phyloP scores from a whole-genome alignment of 768 basidiomycete genomes.

The Lentinula edodes region DNA sequence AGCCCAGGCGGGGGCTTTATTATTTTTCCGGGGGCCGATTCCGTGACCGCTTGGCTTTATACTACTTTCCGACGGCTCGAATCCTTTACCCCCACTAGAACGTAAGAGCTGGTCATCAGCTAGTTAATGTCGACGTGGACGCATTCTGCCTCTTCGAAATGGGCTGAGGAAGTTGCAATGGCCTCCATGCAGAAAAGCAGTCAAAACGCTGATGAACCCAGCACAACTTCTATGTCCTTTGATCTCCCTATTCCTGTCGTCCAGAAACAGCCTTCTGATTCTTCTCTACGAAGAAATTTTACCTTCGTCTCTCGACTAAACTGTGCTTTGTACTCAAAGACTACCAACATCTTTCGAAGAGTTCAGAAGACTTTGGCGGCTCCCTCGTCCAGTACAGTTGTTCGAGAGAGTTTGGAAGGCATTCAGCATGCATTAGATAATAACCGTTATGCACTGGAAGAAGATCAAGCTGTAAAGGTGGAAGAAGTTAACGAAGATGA shows the following conservation, averaged over 20 bases:
- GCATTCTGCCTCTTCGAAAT: constrained; percentile 6
- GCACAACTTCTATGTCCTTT: neutral
- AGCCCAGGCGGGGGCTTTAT: neutral
- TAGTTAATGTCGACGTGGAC: constrained; percentile 6
- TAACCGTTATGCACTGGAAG: neutral
- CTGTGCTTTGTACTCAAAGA: neutral
- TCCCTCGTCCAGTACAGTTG: neutral
- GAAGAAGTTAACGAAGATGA: neutral
- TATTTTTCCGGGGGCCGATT: neutral
- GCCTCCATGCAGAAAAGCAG: neutral
- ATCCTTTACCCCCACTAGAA: neutral
- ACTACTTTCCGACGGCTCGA: neutral
- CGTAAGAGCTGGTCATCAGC: neutral
- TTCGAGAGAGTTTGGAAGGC: neutral
- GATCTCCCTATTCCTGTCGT: constrained; percentile 3
- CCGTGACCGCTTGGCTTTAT: neutral
- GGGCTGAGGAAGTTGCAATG: constrained; percentile 7
- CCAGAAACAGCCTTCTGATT: neutral
- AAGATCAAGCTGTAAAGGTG: neutral
- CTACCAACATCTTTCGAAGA: neutral
- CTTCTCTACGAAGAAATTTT: neutral
- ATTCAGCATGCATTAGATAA: neutral
- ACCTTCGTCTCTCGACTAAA: neutral
- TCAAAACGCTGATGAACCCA: neutral
- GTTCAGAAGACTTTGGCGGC: neutral